Base-by-base conservation (phyloP, 2,329 filamentous ascomycete genomes). In the Claviceps arundinis region DNA sequence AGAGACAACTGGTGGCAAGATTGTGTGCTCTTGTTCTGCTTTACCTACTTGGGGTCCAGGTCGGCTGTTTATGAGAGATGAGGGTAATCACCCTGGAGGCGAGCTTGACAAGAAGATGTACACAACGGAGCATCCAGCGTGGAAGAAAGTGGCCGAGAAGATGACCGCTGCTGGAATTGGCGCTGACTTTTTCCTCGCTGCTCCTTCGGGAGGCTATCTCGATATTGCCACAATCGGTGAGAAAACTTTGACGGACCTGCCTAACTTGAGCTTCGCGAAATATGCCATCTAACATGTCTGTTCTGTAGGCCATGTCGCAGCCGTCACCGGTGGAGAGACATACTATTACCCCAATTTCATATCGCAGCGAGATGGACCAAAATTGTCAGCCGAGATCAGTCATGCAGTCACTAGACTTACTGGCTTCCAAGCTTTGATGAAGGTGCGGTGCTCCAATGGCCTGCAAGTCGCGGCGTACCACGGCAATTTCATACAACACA, bases 311-410 rank as follows among this genome's bases (percentile, higher is more conserved):
- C 86, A 95, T 66, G 80, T 95, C 22, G 81, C 93, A 37, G 82
- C 89, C 43, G 83, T 86, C 34, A 95, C 89, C n/a, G 93, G 93
- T 53, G 93, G 93, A 56, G 93, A 98, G 67, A 87, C 85, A 0
- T 98, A 90, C 69, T 96, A 95, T 70, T 98, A 95, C 65, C 90
- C 93, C 46, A 98, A 97, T 67, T 98, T 95, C 71, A 83, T 95
- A 54, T 82, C 85, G 7, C 87, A 87, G 7, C 81, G 93, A 40
- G 93, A 98, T 67, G 82, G 84, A 44, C 76, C 87, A 52, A 94
- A 91, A 70, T 71, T 98, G 41, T 85, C 84, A 2, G 79, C 85
- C 47, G 93, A 98, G 70, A 82, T 98, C 57, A 81, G 83, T 58
- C 91, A 96, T 62, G 82, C 87, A 0, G 81, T 96, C 34, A 89